phyloP scores from a whole-genome alignment of 1,284 basidiomycete species.

The Ceratobasidium sp. region DNA sequence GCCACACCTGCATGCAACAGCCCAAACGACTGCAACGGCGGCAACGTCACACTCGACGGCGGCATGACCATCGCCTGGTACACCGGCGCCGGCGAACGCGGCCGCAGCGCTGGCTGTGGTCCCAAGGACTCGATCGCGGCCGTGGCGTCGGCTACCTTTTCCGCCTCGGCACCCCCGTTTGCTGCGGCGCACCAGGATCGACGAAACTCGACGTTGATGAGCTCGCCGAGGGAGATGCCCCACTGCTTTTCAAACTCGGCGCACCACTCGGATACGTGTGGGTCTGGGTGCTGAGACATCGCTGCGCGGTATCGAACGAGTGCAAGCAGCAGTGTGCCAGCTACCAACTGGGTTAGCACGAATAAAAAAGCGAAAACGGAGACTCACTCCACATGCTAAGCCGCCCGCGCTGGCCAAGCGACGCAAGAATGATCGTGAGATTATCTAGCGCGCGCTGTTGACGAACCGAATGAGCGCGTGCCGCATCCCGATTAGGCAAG shows the following conservation, averaged over 20 bases:
- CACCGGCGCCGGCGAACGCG: neutral
- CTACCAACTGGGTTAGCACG: conserved; percentile 2
- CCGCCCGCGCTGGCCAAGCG: conserved; percentile 71
- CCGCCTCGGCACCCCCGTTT: conserved; percentile 10
- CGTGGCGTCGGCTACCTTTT: neutral
- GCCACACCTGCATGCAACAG: neutral
- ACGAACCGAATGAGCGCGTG: conserved; percentile 36
- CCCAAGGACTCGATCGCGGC: neutral
- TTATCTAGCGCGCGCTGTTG: conserved; percentile 61
- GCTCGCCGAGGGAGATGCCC: conserved; percentile 46
- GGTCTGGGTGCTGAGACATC: conserved; percentile 29
- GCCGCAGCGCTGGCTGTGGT: neutral
- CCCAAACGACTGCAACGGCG: conserved; percentile 18
- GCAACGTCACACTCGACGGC: conserved; percentile 5
- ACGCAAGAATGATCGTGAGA: conserved; percentile 67
- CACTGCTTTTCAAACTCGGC: conserved; percentile 46
- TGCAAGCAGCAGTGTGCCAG: conserved; percentile 33
- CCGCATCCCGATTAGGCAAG: conserved; percentile 26
- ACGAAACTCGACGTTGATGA: conserved; percentile 45
- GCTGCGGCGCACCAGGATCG: conserved; percentile 41
- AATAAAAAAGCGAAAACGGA: neutral
- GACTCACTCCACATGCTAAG: conserved; percentile 73
- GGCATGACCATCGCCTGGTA: conserved; percentile 21
- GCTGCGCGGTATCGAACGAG: conserved; percentile 39
- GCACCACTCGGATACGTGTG: conserved; percentile 46